These are phyloP conservation scores for Saturnispora kantuleensis DNA, from an alignment of 805 yeast genomes.

Conservation along the genomic window DNA sequence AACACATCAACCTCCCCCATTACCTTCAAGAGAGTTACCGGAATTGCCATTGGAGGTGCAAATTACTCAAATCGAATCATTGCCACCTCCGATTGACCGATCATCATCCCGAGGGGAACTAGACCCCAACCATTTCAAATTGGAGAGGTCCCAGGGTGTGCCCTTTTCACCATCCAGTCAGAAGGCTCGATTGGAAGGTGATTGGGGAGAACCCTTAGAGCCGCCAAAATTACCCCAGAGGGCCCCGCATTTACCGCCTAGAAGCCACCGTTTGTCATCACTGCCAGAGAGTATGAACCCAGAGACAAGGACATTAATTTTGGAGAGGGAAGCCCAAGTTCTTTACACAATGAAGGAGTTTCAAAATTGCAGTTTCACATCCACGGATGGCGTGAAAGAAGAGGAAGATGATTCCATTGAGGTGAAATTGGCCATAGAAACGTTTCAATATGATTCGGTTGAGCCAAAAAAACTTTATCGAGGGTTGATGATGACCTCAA, in stretches of 20 bases:
- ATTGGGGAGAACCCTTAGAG: conserved; percentile 1
- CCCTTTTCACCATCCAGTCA: neutral
- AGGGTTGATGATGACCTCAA: neutral
- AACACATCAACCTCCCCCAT: neutral
- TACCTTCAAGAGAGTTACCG: neutral
- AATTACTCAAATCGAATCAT: neutral
- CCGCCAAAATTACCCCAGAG: conserved; percentile 6
- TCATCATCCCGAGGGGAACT: neutral
- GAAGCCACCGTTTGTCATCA: neutral
- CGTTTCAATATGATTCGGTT: conserved; percentile 1
- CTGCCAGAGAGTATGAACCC: conserved; percentile 1
- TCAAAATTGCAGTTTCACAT: neutral
- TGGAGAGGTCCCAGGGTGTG: conserved; percentile 1
- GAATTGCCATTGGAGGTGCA: conserved; percentile 2
- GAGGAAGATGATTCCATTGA: neutral
- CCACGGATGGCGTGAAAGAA: neutral
- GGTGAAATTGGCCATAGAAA: neutral
- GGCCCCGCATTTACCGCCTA: conserved; percentile 6
- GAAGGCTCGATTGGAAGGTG: neutral
- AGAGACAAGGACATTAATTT: neutral
- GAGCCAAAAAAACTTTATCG: neutral
- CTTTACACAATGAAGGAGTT: neutral
- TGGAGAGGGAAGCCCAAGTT: neutral
- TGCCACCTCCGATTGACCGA: neutral
- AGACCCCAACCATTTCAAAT: neutral